A percentile compares a stretch with the other conserved stretches of the same genome.
Evolutionary conservation across 768 basidiomycete species (phyloP).

Genomic region (Polyporus arcularius): DNA sequence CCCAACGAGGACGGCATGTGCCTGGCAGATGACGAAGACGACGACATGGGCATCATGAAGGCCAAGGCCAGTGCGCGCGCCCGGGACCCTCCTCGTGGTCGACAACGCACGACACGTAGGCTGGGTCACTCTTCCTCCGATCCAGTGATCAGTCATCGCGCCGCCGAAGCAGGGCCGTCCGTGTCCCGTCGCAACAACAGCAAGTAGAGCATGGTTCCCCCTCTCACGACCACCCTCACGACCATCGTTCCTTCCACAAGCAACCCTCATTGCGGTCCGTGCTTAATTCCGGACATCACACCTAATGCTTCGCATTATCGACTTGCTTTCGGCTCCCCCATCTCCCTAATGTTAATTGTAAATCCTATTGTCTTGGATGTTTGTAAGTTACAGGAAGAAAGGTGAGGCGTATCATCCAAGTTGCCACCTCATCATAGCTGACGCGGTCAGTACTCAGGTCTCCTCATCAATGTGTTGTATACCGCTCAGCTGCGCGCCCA

Average conservation of each 20-base stretch:
- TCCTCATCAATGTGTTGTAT: slow-evolving; percentile 1
- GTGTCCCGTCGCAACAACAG: slow-evolving; percentile 18
- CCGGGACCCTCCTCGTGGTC: slow-evolving; percentile 25
- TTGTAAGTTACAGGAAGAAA: slow-evolving; percentile 15
- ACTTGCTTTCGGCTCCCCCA: slow-evolving; percentile 1
- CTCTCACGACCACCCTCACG: neutral
- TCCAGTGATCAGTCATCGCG: slow-evolving; percentile 24
- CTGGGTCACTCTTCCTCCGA: slow-evolving; percentile 33
- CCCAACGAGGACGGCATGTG: slow-evolving; percentile 21
- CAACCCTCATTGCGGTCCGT: neutral
- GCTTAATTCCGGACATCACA: slow-evolving; percentile 4
- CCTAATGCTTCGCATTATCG: slow-evolving; percentile 5
- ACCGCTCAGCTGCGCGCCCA: slow-evolving; percentile 9
- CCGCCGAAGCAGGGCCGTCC: slow-evolving; percentile 15
- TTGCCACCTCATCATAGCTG: neutral
- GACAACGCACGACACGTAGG: slow-evolving; percentile 27
- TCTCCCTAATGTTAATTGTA: slow-evolving; percentile 21
- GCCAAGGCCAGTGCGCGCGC: slow-evolving; percentile 17
- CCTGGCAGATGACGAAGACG: slow-evolving; percentile 20
- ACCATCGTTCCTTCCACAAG: neutral
- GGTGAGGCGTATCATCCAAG: neutral
- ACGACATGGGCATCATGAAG: slow-evolving; percentile 15
- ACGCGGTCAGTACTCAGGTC: neutral
- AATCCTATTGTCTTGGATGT: slow-evolving; percentile 16
- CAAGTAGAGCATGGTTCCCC: slow-evolving; percentile 8